A percentile compares a stretch with the other conserved stretches of the same genome.
Conservation (phyloP, 257 asterid genomes). For the Gentiana straminea region DNA sequence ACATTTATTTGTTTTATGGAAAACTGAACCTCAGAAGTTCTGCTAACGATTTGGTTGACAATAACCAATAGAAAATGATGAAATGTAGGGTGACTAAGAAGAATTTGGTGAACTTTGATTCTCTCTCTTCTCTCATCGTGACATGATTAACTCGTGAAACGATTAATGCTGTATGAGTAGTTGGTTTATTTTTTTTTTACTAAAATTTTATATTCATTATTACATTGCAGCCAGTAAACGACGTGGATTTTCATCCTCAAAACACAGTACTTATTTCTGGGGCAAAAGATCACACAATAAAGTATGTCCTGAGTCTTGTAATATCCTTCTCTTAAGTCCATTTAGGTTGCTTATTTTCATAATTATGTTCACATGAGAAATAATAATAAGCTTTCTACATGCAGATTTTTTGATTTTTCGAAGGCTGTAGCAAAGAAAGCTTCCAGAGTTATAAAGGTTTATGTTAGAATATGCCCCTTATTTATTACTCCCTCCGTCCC, state of each 20-base stretch:
- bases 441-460: constrained; percentile 70
- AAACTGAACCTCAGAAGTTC: not conserved
- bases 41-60: not conserved
- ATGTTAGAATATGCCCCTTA: no score
- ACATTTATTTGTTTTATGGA: not conserved
- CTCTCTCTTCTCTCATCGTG: no score
- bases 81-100: not conserved
- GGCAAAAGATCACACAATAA: constrained; percentile 84
- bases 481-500: no score
- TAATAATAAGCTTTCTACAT: constrained; percentile 3
- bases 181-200: no score
- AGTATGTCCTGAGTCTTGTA: constrained; percentile 26
- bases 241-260: constrained; percentile 89
- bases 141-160: no score
- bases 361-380: no score
- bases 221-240: constrained; percentile 69
- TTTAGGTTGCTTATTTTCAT: no score
- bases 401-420: constrained; percentile 87
- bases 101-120: not conserved
- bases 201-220: not conserved
- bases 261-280: constrained; percentile 70
- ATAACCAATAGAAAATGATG: not conserved
- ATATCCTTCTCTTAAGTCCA: no score
- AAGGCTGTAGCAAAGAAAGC: constrained; percentile 69
- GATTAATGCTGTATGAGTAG: no score